Evolutionary conservation across 176 grass and related monocot genomes (phyloP), one percentile per base, ranked within the genome.

Genomic region (Thalia dealbata): DNA sequence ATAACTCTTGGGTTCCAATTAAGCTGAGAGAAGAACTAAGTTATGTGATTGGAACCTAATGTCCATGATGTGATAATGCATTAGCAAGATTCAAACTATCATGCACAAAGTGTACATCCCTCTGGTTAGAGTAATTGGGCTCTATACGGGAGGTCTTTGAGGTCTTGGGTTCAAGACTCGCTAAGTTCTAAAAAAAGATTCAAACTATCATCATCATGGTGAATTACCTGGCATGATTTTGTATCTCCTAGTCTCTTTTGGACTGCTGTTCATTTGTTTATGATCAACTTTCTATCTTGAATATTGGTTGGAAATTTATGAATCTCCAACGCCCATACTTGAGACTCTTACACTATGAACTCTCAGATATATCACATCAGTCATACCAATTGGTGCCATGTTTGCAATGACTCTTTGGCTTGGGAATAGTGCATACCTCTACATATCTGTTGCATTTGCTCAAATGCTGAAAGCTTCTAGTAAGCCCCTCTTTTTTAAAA

Each of bases 391-490:
- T 75, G 95, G 90, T 79, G 90, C 87, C 43, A 99, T 99, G 95
- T 99, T 99, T 79, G 95, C 95, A 70, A 90, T 99, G 89, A 99
- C 95, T 55, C 79, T 99, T 68, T 99, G 95, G 95, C 76, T 99
- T 52, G 95, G 95, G 56, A 97, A 97, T 79, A 97, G 95, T 70
- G 95, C 95, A 25, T 97, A 97, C 58, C 89, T 97, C 51, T 97
- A 97, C 72, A 92, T 97, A 88, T 97, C 95, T 71, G 95, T 97
- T 81, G 95, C 95, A 75, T 97, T 97, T 86, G 95, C 95, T 50
- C 95, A 97, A 71, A 97, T 97, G 95, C 83, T 97, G 67, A 97
- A 97, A 79, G 95, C 95, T 84, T 87, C 88, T 86, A 97, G 95
- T 97, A 93, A 84, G 87, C 72, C 8, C 21, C 32, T 4, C 4